Conservation (phyloP, 1,284 basidiomycete species). For the Chalciporus piperatoides region DNA sequence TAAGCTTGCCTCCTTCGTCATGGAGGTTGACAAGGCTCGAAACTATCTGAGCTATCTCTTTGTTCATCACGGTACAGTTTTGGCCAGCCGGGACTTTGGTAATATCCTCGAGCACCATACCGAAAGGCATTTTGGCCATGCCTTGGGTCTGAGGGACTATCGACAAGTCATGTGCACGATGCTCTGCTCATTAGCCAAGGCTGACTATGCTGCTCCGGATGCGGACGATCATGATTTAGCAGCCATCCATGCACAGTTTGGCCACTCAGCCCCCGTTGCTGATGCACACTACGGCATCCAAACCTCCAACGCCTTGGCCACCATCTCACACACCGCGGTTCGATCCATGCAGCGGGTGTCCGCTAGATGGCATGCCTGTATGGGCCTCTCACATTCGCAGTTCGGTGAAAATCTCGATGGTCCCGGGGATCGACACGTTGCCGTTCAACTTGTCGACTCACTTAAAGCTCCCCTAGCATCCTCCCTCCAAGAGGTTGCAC, state of each 20-base stretch:
- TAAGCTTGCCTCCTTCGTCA: not conserved
- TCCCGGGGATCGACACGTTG: too few relatives aligned
- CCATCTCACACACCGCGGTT: not conserved
- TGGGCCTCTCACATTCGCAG: not conserved
- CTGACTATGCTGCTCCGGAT: conserved; percentile 1
- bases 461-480: too few relatives aligned
- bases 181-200: conserved; percentile 4
- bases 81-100: not conserved
- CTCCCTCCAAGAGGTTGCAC: not conserved
- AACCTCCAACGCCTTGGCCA: not conserved
- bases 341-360: conserved; percentile 4
- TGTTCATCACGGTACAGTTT: not conserved
- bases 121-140: not conserved
- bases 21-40: not conserved
- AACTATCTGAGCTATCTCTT: conserved; percentile 5
- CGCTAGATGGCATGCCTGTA: not conserved
- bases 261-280: not conserved
- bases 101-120: conserved; percentile 2
- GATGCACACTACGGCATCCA: conserved; percentile 12
- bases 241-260: conserved; percentile 3
- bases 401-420: too few relatives aligned
- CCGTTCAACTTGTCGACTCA: too few relatives aligned
- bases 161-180: conserved; percentile 10
- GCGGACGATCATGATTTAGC: not conserved
- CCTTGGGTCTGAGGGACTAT: conserved; percentile 3